Percentiles rank a stretch among this genome's conserved stretches.
These are phyloP conservation scores for Rutstroemia sp. DNA, from an alignment of 2,329 filamentous ascomycete genomes.

Conservation along the genomic window DNA sequence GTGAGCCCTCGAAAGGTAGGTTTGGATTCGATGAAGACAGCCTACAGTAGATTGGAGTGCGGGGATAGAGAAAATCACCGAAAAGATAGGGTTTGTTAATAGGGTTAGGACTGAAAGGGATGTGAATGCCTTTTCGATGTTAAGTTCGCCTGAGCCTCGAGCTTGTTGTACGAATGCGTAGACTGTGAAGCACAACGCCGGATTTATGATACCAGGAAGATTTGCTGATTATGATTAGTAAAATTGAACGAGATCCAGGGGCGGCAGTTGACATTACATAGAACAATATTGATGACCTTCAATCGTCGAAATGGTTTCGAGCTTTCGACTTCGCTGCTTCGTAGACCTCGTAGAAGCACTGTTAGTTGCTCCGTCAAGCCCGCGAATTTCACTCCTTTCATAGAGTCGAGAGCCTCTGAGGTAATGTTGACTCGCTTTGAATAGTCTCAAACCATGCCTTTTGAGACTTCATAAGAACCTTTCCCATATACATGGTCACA, in stretches of 20 bases:
- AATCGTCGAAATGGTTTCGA: not conserved
- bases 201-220: not conserved
- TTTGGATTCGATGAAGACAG: conserved; percentile 9
- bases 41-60: not conserved
- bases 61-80: conserved; percentile 1
- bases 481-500: not conserved
- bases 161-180: conserved; percentile 6
- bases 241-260: not conserved
- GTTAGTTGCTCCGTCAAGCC: conserved; percentile 24
- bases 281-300: not conserved
- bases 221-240: not conserved
- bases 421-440: conserved; percentile 35
- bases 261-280: not conserved
- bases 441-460: conserved; percentile 34
- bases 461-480: not conserved
- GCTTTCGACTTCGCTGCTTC: not conserved
- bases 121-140: conserved; percentile 6
- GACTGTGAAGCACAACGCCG: not conserved
- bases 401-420: conserved; percentile 34
- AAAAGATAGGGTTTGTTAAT: conserved; percentile 1
- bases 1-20: not conserved
- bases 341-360: not conserved
- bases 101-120: conserved; percentile 3
- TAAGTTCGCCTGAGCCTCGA: not conserved
- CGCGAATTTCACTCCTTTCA: conserved; percentile 40